phyloP scores from a whole-genome alignment of 176 grass and related monocot genomes.

The Eleusine indica region DNA sequence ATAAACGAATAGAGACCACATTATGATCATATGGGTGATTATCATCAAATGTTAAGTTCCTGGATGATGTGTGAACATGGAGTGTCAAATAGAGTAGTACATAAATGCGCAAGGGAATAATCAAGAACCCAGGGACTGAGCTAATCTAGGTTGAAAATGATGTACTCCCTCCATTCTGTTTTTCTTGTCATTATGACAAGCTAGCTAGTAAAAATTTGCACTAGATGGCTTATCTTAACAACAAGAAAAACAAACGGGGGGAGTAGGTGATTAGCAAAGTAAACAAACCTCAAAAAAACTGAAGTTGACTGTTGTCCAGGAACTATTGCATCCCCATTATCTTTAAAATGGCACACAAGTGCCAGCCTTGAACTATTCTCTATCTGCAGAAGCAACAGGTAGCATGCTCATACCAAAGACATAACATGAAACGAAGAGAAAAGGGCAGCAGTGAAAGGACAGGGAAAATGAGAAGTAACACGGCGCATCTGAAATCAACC shows the following conservation, averaged over 20 bases:
- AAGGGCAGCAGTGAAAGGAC: neutral
- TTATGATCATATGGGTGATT: slow-evolving; percentile 48
- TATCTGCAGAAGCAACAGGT: slow-evolving; percentile 63
- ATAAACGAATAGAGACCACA: slow-evolving; percentile 63
- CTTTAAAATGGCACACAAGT: slow-evolving; percentile 79
- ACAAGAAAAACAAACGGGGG: no score
- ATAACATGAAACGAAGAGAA: slow-evolving; percentile 6
- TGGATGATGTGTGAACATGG: slow-evolving; percentile 44
- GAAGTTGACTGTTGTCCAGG: slow-evolving; percentile 69
- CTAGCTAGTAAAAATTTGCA: no score
- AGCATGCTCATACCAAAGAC: slow-evolving; percentile 38
- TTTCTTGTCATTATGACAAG: no score
- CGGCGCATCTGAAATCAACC: neutral
- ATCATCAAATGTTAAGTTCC: slow-evolving; percentile 59
- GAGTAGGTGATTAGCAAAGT: slow-evolving; percentile 10
- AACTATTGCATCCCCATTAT: slow-evolving; percentile 63
- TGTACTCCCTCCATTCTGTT: no score
- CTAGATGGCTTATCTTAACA: no score
- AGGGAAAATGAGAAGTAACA: slow-evolving; percentile 17
- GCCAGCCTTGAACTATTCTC: slow-evolving; percentile 73
- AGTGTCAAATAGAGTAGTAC: slow-evolving; percentile 15
- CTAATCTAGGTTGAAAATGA: slow-evolving; percentile 20
- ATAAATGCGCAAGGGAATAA: neutral
- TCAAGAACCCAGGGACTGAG: slow-evolving; percentile 11
- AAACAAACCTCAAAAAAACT: slow-evolving; percentile 75